Conservation (phyloP, 2,329 filamentous ascomycete species). For the Hysterium pulicare region DNA sequence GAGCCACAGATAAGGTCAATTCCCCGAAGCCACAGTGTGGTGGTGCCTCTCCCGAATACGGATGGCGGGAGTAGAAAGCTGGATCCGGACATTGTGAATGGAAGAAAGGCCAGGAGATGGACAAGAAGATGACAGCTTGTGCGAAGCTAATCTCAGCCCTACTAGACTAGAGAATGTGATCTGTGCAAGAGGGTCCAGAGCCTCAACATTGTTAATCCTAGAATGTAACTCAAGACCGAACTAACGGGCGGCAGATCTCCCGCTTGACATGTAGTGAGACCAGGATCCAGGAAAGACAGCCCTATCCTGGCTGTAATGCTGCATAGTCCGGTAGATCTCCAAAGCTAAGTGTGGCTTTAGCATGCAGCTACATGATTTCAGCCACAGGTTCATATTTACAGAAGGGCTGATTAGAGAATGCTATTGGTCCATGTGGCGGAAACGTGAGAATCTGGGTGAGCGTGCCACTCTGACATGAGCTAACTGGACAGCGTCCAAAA, state of each 20-base stretch:
- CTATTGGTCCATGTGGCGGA: neutral
- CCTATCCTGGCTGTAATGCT: slow-evolving; percentile 9
- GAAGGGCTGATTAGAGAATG: slow-evolving; percentile 4
- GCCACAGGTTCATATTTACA: slow-evolving; percentile 9
- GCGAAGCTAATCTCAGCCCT: slow-evolving; percentile 10
- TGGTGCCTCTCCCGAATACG: slow-evolving; percentile 5
- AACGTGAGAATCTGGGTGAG: no score
- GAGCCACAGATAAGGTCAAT: slow-evolving; percentile 10
- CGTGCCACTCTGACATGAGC: no score
- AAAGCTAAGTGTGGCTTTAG: no score
- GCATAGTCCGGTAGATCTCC: slow-evolving; percentile 18
- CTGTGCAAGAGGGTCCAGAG: no score
- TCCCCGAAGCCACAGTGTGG: slow-evolving; percentile 19
- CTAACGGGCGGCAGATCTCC: slow-evolving; percentile 9
- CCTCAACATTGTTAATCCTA: neutral
- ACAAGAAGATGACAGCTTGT: slow-evolving; percentile 11
- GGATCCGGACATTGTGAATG: slow-evolving; percentile 10
- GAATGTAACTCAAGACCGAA: slow-evolving; percentile 7
- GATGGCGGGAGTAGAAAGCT: slow-evolving; percentile 5
- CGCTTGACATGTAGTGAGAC: slow-evolving; percentile 9
- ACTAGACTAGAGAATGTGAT: slow-evolving; percentile 1
- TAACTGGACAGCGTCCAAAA: no score
- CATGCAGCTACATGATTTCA: no score
- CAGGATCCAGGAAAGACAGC: slow-evolving; percentile 12
- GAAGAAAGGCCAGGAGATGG: slow-evolving; percentile 5